Percentiles rank a stretch among this genome's conserved stretches.
These are phyloP conservation scores for Pythium insidiosum DNA, from an alignment of 352 stramenopile species.

Conservation along the genomic window DNA sequence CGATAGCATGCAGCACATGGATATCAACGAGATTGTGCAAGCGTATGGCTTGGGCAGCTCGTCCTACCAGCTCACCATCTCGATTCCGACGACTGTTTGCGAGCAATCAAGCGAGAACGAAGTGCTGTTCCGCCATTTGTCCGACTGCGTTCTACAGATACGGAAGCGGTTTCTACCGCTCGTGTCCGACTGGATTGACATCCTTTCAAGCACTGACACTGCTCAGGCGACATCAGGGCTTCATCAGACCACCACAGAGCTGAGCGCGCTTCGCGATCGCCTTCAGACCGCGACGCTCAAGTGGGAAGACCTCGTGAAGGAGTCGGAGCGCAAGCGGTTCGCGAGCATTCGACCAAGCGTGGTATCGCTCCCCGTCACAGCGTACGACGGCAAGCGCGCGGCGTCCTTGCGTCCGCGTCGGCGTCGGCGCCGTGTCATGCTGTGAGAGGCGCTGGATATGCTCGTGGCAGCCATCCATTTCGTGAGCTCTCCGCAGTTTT, in stretches of 20 bases:
- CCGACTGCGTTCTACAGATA: conserved; percentile 46
- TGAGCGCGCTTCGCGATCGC: conserved; percentile 8
- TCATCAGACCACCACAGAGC: not conserved
- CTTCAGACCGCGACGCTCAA: conserved; percentile 29
- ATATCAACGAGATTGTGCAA: conserved; percentile 76
- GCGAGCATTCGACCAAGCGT: conserved; percentile 17
- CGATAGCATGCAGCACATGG: conserved; percentile 23
- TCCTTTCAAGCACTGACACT: not conserved
- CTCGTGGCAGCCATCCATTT: too few species aligned
- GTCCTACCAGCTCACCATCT: conserved; percentile 65
- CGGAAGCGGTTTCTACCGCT: conserved; percentile 70
- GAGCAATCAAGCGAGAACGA: conserved; percentile 61
- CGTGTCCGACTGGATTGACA: conserved; percentile 36
- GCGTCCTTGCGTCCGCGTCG: too few species aligned
- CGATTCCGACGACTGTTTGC: conserved; percentile 47
- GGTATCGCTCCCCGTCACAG: conserved; percentile 17
- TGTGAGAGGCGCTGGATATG: too few species aligned
- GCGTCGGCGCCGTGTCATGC: too few species aligned
- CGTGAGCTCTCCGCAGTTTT: too few species aligned
- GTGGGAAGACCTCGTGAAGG: conserved; percentile 29
- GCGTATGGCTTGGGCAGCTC: conserved; percentile 69
- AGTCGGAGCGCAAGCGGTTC: conserved; percentile 24
- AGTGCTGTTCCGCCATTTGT: conserved; percentile 41
- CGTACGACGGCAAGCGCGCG: not conserved
- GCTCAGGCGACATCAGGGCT: not conserved